Evolutionary conservation across 2,329 filamentous ascomycete genomes (phyloP), one percentile per base, ranked within the genome.

Genomic region (Mycosphaerella arachidis): DNA sequence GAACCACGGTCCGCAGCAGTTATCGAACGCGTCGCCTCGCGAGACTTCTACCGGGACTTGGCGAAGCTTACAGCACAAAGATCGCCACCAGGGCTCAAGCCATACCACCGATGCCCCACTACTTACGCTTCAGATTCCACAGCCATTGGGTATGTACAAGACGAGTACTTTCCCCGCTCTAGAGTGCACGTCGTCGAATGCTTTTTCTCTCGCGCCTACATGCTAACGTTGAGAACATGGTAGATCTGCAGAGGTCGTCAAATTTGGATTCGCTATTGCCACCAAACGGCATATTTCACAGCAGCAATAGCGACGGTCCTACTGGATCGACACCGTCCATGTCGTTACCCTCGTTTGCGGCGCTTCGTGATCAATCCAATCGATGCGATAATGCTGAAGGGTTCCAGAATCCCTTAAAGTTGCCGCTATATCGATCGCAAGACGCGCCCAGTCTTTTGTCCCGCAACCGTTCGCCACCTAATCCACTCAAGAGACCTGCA

Each of bases 301-400:
- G 16, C 16, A 30, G 12, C n/a, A 35, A 31, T 12, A 4, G 12
- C 16, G 8, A 53, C 48, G 51, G 43, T 12, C 33, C 51, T 12
- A 40, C 40, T 18, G 40, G 48, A 18, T 59, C 59, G 29, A 57
- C 55, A 5, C 48, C 66, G 33, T 55, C 61, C 55, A 65, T 59
- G 13, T 65, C 62, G 12, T 60, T 72, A 29, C 68, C 69, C 4
- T 68, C 70, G 2, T 70, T 72, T 51, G 65, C 69, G 20, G 55
- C 62, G 0, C 60, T 72, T 40, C 57, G 65, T 31, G 60, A 67
- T 35, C 66, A 67, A 27, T 48, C 63, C 18, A 10, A 35, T 52
- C 50, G 50, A 16, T 16, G 18, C 30, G 7, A 35, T 18, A 30
- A 52, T 27, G 51, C 69, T 4, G 65, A 68, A 6, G 48, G 61